These are phyloP conservation scores for Blastobotrys niveus DNA, from an alignment of 1,139 yeast genomes.

Conservation along the genomic window DNA sequence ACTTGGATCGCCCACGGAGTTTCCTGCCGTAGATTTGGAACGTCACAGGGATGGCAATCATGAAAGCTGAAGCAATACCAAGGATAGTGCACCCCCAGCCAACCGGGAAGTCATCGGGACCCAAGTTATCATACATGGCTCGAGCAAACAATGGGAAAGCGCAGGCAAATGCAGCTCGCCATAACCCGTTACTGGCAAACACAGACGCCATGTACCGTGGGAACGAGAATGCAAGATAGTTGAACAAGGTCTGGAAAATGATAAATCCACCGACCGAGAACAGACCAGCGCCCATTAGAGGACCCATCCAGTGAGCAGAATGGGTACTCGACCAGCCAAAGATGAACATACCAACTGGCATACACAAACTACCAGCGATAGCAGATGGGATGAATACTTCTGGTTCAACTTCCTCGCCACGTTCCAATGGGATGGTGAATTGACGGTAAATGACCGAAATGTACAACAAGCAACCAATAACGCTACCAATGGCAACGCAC, in stretches of 20 bases:
- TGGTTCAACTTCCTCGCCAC: slow-evolving; percentile 35
- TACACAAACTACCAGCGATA: slow-evolving; percentile 48
- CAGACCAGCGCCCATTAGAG: slow-evolving; percentile 57
- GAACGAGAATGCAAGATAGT: slow-evolving; percentile 66
- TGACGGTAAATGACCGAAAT: slow-evolving; percentile 2
- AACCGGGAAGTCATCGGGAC: slow-evolving; percentile 45
- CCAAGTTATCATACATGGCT: slow-evolving; percentile 45
- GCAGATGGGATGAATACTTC: slow-evolving; percentile 34
- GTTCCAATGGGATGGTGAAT: slow-evolving; percentile 9
- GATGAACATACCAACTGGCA: slow-evolving; percentile 46
- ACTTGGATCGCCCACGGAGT: slow-evolving; percentile 39
- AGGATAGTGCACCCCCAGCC: slow-evolving; percentile 52
- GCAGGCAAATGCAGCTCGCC: slow-evolving; percentile 51
- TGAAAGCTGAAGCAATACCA: slow-evolving; percentile 40
- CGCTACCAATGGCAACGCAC: slow-evolving; percentile 43
- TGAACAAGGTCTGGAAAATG: slow-evolving; percentile 66
- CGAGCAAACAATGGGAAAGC: slow-evolving; percentile 59
- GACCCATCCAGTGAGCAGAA: slow-evolving; percentile 60
- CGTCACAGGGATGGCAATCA: slow-evolving; percentile 39
- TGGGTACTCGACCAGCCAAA: slow-evolving; percentile 52
- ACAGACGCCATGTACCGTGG: slow-evolving; percentile 66
- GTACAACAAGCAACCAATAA: slow-evolving; percentile 22
- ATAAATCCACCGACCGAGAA: slow-evolving; percentile 71
- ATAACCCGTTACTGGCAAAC: slow-evolving; percentile 51
- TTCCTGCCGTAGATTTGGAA: slow-evolving; percentile 43